phyloP scores from a whole-genome alignment of 2,329 filamentous ascomycete genomes.

The Alternaria viburni region DNA sequence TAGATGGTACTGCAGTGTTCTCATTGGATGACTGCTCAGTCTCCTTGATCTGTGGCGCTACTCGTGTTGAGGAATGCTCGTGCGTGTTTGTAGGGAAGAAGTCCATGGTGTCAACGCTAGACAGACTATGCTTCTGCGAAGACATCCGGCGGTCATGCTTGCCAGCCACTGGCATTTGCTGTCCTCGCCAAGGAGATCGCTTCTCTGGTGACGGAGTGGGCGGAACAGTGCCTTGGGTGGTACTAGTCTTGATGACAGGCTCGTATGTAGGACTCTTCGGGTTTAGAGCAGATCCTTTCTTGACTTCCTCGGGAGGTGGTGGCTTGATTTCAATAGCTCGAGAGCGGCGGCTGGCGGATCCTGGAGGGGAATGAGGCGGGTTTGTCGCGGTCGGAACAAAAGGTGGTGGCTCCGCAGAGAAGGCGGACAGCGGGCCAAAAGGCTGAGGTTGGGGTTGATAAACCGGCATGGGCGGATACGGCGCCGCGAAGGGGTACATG shows the following conservation, averaged over 20 bases:
- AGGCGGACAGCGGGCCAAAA: constrained; percentile 26
- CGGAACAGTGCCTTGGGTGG: constrained; percentile 21
- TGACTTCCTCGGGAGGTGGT: constrained; percentile 38
- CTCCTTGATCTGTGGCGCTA: constrained; percentile 30
- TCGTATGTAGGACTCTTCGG: constrained; percentile 51
- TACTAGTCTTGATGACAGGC: constrained; percentile 30
- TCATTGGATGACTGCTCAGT: constrained; percentile 20
- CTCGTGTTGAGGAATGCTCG: constrained; percentile 48
- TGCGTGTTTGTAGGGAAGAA: constrained; percentile 52
- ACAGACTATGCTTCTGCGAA: constrained; percentile 45
- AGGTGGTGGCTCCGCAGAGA: constrained; percentile 26
- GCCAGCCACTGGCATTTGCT: constrained; percentile 22
- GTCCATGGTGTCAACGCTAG: constrained; percentile 50
- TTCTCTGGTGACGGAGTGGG: constrained; percentile 46
- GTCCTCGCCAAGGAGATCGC: constrained; percentile 32
- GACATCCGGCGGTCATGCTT: constrained; percentile 23
- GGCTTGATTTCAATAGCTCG: constrained; percentile 51
- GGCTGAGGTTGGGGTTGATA: constrained; percentile 26
- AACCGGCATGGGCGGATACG: constrained; percentile 37
- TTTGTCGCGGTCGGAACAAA: constrained; percentile 27
- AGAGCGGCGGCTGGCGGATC: constrained; percentile 46
- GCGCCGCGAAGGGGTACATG: constrained; percentile 31
- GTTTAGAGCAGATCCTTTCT: constrained; percentile 42
- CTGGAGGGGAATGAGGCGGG: constrained; percentile 36
- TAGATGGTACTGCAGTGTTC: constrained; percentile 30